Percentiles rank a stretch among this genome's conserved stretches.
Evolutionary conservation across 257 asterid species (phyloP).

Genomic region (Cynanchum wilfordii): DNA sequence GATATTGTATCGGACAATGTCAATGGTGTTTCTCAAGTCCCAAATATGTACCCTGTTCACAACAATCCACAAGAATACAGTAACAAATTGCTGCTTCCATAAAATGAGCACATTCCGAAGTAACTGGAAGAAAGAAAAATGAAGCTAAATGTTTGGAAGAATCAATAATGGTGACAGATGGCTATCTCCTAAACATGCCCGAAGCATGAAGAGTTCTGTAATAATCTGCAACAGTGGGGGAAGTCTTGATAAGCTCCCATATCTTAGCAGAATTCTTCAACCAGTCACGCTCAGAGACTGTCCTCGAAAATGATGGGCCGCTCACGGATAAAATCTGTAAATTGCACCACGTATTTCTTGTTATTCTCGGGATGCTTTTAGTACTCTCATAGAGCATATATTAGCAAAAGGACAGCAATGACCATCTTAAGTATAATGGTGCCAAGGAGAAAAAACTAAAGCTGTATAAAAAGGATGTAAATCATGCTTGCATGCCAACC

Average conservation of each 20-base stretch:
- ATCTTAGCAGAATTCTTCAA: slow-evolving; percentile 89
- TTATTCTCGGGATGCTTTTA: not conserved
- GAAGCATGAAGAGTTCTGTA: slow-evolving; percentile 60
- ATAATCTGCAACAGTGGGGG: slow-evolving; percentile 56
- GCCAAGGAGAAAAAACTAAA: not conserved
- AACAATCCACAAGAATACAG: not conserved
- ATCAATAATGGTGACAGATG: not conserved
- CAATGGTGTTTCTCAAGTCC: not conserved
- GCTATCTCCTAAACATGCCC: slow-evolving; percentile 65
- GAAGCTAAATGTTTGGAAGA: not conserved
- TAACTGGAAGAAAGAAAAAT: not conserved
- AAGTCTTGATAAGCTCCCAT: slow-evolving; percentile 74
- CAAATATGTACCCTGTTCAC: not conserved
- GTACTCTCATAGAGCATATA: not conserved
- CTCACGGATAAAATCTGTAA: slow-evolving; percentile 70
- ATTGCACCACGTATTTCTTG: not conserved
- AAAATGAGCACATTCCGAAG: not conserved
- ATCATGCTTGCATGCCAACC: not conserved
- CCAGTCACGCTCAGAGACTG: slow-evolving; percentile 94
- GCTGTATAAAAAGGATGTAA: not conserved
- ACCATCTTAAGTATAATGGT: not conserved
- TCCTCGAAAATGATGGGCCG: slow-evolving; percentile 64
- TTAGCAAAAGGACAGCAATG: not conserved
- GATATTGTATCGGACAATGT: not conserved
- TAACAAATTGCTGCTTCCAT: not conserved